Evolutionary conservation across 306 rosid species (phyloP).

Genomic region (Neltuma alba): DNA sequence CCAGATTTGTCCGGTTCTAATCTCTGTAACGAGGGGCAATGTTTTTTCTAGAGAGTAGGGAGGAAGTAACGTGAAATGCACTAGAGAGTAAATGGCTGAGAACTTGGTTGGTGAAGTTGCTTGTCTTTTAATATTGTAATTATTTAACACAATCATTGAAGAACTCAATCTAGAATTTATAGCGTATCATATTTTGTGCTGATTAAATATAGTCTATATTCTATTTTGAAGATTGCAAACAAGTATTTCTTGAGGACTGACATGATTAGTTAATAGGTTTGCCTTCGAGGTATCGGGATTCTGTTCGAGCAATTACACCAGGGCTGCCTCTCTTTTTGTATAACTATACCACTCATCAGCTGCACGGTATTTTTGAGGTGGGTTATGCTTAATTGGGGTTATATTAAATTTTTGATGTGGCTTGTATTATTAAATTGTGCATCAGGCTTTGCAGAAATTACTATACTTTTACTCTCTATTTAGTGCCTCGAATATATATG

Average conservation of each 20-base stretch:
- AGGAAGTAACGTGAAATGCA: background rate
- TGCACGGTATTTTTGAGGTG: constrained; percentile 96
- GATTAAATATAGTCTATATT: background rate
- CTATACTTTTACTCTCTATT: background rate
- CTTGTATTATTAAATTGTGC: constrained; percentile 31
- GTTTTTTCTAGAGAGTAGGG: background rate
- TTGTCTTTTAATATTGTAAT: background rate
- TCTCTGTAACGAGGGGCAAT: background rate
- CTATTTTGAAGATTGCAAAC: constrained; percentile 18
- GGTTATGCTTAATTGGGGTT: constrained; percentile 26
- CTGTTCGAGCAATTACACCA: constrained; percentile 91
- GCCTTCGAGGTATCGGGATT: constrained; percentile 94
- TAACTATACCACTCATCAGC: constrained; percentile 91
- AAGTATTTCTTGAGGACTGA: constrained; percentile 24
- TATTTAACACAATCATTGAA: background rate
- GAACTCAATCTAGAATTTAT: background rate
- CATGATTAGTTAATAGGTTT: constrained; percentile 58
- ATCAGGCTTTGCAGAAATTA: constrained; percentile 17
- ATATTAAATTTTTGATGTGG: constrained; percentile 50
- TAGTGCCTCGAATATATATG: background rate
- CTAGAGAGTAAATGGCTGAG: background rate
- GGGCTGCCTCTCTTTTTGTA: constrained; percentile 90
- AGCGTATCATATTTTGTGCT: background rate
- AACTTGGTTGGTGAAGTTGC: background rate
- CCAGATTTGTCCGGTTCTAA: background rate